Evolutionary conservation across 495 filamentous ascomycete genomes (phyloP), one percentile per base, ranked within the genome.

Genomic region (Apodospora peruviana): DNA sequence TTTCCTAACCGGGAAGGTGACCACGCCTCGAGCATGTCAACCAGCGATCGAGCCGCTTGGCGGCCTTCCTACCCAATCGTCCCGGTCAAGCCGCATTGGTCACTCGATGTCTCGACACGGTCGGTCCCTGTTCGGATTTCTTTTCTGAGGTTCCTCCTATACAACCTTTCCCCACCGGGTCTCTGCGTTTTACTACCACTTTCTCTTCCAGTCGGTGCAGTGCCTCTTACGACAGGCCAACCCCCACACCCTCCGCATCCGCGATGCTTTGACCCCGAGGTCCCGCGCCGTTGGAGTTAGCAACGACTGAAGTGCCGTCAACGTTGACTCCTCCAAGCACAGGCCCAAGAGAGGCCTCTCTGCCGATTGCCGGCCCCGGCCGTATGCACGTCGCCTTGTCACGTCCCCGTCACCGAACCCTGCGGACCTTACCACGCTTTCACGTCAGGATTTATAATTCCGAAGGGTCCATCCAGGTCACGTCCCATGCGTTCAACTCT

Each of bases 1-100:
- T 41, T 41, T 41, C 39, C 39, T 41, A 41, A 41, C 39, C 21
- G 39, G 39, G 39, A 41, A 41, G 39, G 39, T 41, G 39, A 24
- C 39, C 39, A 20, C 14, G 27, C 14, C 27, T 32, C 27, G 27
- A 14, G 14, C 27, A 32, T 41, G 39, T 41, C 39, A 41, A 21
- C 18, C 39, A 41, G 10, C 39, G 20, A 14, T 22, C n/a, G 19
- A 24, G 14, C 39, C 8, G 18, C 39, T 41, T 41, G 39, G 39
- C 39, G 20, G 5, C 18, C 18, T 21, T 14, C 21, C 39, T 18
- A 24, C 18, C 19, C 18, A 22, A 3, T 18, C 20, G 20, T 22
- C 19, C 23, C 39, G n/a, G 18, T 41, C 18, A 21, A 22, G 36
- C 19, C 36, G 12, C 35, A n/a, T n/a, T n/a, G n/a, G n/a, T n/a